Evolutionary conservation across 140 eudicot genomes (phyloP), one percentile per base, ranked within the genome.

Genomic region (Flaveria floridana): DNA sequence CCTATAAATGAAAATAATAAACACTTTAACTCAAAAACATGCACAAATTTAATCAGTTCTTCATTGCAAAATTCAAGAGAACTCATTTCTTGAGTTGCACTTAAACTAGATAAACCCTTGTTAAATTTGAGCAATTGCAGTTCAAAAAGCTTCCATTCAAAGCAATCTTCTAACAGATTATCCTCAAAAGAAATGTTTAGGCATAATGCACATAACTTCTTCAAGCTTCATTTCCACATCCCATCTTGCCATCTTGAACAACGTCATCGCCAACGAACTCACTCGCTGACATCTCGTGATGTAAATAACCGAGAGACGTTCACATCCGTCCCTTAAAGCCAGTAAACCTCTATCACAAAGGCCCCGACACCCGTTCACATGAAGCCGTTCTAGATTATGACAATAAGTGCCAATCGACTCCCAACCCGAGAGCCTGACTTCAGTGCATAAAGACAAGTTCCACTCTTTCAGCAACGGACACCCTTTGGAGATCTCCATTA

Each of bases 391-490:
- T 76, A 93, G 70, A 52, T 90, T 88, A 68, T 15, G 65, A 79
- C 97, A 90, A 76, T 80, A 39, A 52, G 53, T 21, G 39, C 88
- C 91, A 48, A 93, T 86, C 2, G 96, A 71, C 64, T 86, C 84
- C 97, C 97, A 88, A 20, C 97, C 97, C 0, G 59, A 14, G 14
- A 81, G n/a, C 66, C 79, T 70, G 39, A 93, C 71, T 80, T 88
- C 96, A 48, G 82, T 84, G 26, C 99, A 93, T 53, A 88, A 80
- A 12, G 96, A 89, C 72, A 93, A 76, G 79, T 90, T 90, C 99
- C 99, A 90, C 65, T 93, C 97, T 63, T 86, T 48, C 4, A 93
- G 76, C 65, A 84, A 41, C 0, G 96, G 99, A 42, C 97, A 90
- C 18, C 97, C 97, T 72, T 76, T 77, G 19, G 97, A 78, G 11